phyloP scores from a whole-genome alignment of 140 eudicot genomes.

The Senecio squalidus region DNA sequence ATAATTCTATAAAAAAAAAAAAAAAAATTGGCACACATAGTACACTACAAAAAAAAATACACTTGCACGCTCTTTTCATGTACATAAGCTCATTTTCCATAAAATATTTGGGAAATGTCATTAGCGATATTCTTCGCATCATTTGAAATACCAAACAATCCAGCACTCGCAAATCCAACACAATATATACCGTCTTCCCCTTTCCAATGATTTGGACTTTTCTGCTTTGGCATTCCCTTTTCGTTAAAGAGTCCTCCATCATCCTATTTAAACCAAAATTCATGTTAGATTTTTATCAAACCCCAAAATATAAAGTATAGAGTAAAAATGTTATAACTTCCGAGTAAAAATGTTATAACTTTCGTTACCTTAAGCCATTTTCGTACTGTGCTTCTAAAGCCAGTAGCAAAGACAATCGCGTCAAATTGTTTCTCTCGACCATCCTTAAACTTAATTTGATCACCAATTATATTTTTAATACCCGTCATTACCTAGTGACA shows the following conservation, averaged over 20 bases:
- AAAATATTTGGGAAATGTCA: conserved; percentile 30
- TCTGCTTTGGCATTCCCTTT: conserved; percentile 43
- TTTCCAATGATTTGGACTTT: conserved; percentile 49
- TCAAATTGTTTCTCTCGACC: conserved; percentile 32
- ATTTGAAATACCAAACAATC: conserved; percentile 44
- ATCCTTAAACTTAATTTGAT: conserved; percentile 30
- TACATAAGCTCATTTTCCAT: no score
- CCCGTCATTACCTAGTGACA: conserved; percentile 41
- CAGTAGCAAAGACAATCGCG: conserved; percentile 60
- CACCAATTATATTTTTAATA: conserved; percentile 21
- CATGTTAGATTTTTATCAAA: not conserved
- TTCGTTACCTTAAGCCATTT: conserved; percentile 56
- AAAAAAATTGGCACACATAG: no score
- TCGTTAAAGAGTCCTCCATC: conserved; percentile 38
- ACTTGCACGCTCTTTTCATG: no score
- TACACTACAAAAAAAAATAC: no score
- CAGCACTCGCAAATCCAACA: conserved; percentile 51
- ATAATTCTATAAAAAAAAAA: no score
- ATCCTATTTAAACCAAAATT: conserved; percentile 25
- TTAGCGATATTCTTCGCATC: conserved; percentile 47
- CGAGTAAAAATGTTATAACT: no score
- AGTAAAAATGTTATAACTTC: no score
- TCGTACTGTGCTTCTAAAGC: conserved; percentile 39
- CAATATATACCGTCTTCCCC: conserved; percentile 60
- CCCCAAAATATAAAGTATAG: not conserved